Conservation (phyloP, 2,329 filamentous ascomycete genomes). For the Sporothrix protearum region DNA sequence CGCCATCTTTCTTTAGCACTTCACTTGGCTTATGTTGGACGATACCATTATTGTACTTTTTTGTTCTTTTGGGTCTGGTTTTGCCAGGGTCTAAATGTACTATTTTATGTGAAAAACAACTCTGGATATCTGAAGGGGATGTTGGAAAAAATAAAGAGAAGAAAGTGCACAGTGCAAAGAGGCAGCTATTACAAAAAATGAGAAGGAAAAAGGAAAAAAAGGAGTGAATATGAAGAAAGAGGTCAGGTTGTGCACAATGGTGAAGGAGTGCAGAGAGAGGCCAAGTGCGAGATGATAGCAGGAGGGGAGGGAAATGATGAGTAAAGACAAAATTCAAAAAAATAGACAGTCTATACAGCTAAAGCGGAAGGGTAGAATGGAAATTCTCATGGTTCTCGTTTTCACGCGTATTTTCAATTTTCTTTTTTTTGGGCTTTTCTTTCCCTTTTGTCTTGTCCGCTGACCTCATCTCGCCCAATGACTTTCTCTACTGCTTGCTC, state of each 20-base stretch:
- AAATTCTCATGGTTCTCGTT: not conserved
- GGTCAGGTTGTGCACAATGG: not conserved
- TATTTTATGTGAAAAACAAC: conserved; percentile 15
- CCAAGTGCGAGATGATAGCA: not conserved
- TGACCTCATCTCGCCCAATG: not conserved
- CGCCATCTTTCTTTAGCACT: too few relatives aligned
- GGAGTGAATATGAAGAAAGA: not conserved
- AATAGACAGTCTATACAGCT: not conserved
- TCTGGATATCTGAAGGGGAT: conserved; percentile 22
- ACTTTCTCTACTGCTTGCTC: conserved; percentile 21
- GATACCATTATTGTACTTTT: not conserved
- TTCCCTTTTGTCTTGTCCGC: not conserved
- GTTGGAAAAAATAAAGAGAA: not conserved
- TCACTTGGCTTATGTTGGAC: not conserved
- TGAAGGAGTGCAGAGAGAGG: not conserved
- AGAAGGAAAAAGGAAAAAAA: conserved; percentile 8
- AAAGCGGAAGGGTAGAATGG: not conserved
- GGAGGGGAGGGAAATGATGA: not conserved
- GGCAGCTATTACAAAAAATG: conserved; percentile 19
- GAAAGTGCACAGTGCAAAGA: conserved; percentile 10
- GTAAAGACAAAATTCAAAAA: not conserved
- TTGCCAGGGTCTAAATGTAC: conserved; percentile 13
- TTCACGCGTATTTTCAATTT: not conserved
- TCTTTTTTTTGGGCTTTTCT: not conserved
- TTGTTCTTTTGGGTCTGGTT: conserved; percentile 4